Percentiles rank a stretch among this genome's conserved stretches.
These are phyloP conservation scores for Gillenia trifoliata DNA, from an alignment of 306 rosid species.

Conservation along the genomic window DNA sequence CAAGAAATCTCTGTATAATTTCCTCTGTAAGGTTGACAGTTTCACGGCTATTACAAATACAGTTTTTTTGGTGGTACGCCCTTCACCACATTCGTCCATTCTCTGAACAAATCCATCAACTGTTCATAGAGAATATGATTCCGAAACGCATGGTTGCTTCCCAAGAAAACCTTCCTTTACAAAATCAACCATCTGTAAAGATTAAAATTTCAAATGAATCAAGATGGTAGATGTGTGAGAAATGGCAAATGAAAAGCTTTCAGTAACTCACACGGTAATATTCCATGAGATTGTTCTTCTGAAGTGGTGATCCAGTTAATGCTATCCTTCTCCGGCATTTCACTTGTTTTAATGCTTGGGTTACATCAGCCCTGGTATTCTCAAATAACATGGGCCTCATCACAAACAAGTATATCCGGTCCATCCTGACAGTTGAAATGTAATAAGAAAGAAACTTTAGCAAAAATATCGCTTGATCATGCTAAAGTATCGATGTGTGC, in stretches of 20 bases:
- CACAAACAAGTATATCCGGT: constrained; percentile 97
- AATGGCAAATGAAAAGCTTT: background rate
- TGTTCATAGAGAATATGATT: constrained; percentile 88
- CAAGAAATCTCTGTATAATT: constrained; percentile 85
- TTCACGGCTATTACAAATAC: constrained; percentile 90
- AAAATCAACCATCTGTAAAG: constrained; percentile 97
- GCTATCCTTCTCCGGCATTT: constrained; percentile 97
- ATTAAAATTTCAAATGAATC: constrained; percentile 15
- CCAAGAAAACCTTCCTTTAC: constrained; percentile 97
- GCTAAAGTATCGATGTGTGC: background rate
- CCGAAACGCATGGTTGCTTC: constrained; percentile 98
- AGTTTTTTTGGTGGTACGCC: constrained; percentile 97
- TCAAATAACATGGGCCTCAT: constrained; percentile 95
- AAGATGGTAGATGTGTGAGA: background rate
- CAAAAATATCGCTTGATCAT: background rate
- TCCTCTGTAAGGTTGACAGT: constrained; percentile 90
- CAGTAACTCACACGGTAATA: constrained; percentile 82
- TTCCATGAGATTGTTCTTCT: constrained; percentile 99
- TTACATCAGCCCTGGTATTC: constrained; percentile 83
- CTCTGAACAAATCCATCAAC: constrained; percentile 91
- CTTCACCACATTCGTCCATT: constrained; percentile 94
- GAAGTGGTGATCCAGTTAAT: constrained; percentile 95
- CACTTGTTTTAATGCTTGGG: constrained; percentile 95
- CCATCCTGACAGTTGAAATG: constrained; percentile 59
- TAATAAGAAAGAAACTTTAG: background rate